Evolutionary conservation across 2,329 filamentous ascomycete species (phyloP).

Genomic region (Colletotrichum liaoningense): DNA sequence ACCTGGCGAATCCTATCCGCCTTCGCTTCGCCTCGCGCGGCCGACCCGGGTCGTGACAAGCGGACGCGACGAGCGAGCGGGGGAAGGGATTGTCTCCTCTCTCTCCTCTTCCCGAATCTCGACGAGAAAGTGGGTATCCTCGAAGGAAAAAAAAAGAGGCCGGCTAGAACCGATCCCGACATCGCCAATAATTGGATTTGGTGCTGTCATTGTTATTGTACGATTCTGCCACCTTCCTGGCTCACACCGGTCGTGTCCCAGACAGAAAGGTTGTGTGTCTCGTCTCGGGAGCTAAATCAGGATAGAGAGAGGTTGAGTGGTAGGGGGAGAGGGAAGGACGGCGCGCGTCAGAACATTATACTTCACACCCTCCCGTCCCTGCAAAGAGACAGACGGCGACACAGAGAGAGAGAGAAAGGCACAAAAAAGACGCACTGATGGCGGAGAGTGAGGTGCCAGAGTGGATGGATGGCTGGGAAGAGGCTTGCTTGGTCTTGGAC

Average conservation of each 20-base stretch:
- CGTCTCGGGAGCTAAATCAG: constrained; percentile 33
- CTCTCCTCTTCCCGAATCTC: neutral
- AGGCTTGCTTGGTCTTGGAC: neutral
- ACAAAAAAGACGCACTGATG: constrained; percentile 9
- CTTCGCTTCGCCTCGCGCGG: constrained; percentile 28
- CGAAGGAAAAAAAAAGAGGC: neutral
- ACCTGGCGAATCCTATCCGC: neutral
- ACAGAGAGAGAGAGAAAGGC: neutral
- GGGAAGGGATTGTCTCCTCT: neutral
- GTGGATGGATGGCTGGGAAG: too few species aligned
- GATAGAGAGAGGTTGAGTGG: constrained; percentile 7
- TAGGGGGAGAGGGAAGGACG: neutral
- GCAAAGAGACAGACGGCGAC: too few species aligned
- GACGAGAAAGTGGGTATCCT: constrained; percentile 13
- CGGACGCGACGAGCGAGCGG: constrained; percentile 14
- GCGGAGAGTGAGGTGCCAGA: neutral
- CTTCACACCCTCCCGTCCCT: neutral
- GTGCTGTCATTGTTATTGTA: constrained; percentile 26
- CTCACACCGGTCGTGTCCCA: constrained; percentile 31
- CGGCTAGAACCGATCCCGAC: constrained; percentile 13
- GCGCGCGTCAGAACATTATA: constrained; percentile 3
- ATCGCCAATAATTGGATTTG: constrained; percentile 8
- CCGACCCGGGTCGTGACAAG: constrained; percentile 10
- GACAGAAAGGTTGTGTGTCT: constrained; percentile 33
- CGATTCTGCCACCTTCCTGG: constrained; percentile 20